Percentiles rank a stretch among this genome's conserved stretches.
These are phyloP conservation scores for Diaporthe humulicola DNA, from an alignment of 2,329 filamentous ascomycete genomes.

Conservation along the genomic window DNA sequence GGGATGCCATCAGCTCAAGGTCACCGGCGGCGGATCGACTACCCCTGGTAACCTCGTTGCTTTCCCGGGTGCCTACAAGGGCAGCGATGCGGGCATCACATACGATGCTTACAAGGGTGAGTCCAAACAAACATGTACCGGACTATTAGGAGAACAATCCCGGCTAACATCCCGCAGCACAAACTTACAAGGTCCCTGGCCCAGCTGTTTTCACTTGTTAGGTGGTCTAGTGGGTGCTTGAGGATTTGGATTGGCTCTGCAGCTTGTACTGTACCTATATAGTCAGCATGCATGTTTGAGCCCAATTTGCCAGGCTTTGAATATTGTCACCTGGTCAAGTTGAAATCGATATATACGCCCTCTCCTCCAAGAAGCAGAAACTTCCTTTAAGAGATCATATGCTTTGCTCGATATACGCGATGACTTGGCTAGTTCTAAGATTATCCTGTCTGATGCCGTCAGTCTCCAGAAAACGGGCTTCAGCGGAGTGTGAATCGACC, in stretches of 20 bases:
- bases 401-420: no score
- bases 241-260: background rate
- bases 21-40: slow-evolving; percentile 62
- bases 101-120: slow-evolving; percentile 65
- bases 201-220: slow-evolving; percentile 63
- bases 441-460: background rate
- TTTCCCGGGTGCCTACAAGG: slow-evolving; percentile 68
- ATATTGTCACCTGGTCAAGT: background rate
- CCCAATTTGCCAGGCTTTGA: background rate
- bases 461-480: background rate
- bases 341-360: background rate
- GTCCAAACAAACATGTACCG: slow-evolving; percentile 35
- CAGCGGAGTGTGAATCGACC: background rate
- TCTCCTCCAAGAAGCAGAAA: background rate
- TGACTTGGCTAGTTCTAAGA: no score
- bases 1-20: slow-evolving; percentile 69
- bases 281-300: background rate
- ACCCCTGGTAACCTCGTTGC: slow-evolving; percentile 58
- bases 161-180: slow-evolving; percentile 43
- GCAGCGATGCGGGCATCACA: slow-evolving; percentile 63
- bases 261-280: background rate
- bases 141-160: background rate
- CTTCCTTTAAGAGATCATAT: no score
- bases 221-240: background rate
- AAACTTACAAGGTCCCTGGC: slow-evolving; percentile 61